A percentile compares a stretch with the other conserved stretches of the same genome.
These are phyloP conservation scores for Phytomonas sp. DNA, from an alignment of 208 protist genomes.

Conservation along the genomic window DNA sequence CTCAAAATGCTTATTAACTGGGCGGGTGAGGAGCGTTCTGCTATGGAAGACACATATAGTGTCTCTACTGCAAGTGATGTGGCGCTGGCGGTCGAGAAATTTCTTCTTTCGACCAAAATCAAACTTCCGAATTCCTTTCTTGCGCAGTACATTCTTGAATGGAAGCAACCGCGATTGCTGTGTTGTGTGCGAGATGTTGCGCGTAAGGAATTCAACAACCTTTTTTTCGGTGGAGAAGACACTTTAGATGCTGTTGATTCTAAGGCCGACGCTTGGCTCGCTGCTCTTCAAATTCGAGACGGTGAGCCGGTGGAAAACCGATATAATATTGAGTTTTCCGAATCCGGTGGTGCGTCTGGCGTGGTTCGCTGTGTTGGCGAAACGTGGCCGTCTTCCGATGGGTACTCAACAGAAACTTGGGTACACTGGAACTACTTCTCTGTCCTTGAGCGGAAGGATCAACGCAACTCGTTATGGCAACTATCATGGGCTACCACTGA, in stretches of 20 bases:
- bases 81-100: conserved; percentile 5
- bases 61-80: conserved; percentile 18
- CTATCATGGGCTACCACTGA: conserved; percentile 23
- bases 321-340: conserved; percentile 33
- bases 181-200: conserved; percentile 25
- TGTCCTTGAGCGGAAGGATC: conserved; percentile 11
- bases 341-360: conserved; percentile 30
- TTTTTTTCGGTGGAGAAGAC: conserved; percentile 21
- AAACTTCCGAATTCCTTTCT: conserved; percentile 24
- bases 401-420: conserved; percentile 37
- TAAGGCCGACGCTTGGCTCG: not conserved
- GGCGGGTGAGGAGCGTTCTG: conserved; percentile 7
- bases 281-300: not conserved
- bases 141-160: conserved; percentile 21
- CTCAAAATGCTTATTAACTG: conserved; percentile 33
- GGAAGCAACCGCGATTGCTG: conserved; percentile 20
- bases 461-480: conserved; percentile 29
- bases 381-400: conserved; percentile 47
- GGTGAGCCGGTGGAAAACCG: not conserved
- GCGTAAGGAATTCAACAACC: conserved; percentile 14
- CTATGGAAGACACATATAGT: conserved; percentile 7
- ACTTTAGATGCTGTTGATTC: conserved; percentile 9
- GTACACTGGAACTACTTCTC: conserved; percentile 25
- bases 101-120: conserved; percentile 23
- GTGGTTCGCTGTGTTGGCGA: conserved; percentile 20